Conservation (phyloP, 805 yeast species). For the Suhomyces emberorum region DNA sequence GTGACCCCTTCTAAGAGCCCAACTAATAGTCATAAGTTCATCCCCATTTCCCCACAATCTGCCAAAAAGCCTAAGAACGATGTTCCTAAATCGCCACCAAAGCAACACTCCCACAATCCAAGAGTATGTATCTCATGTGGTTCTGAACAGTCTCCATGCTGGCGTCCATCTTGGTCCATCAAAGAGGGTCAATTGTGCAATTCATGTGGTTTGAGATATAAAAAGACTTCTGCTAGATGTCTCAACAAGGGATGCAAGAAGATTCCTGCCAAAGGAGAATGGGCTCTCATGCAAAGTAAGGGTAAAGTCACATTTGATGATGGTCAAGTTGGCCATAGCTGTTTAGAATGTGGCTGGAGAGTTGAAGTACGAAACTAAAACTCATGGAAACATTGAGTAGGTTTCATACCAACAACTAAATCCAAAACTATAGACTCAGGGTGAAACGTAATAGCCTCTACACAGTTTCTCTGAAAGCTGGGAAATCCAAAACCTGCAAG, state of each 20-base stretch:
- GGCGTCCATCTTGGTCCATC: constrained; percentile 97
- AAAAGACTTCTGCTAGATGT: constrained; percentile 92
- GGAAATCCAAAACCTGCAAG: no score
- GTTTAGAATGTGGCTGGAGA: constrained; percentile 42
- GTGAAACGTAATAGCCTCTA: no score
- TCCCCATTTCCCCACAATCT: constrained; percentile 43
- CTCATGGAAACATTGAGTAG: no score
- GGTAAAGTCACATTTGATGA: constrained; percentile 47
- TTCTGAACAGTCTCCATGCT: constrained; percentile 89
- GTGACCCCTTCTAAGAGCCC: constrained; percentile 2
- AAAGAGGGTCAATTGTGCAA: constrained; percentile 94
- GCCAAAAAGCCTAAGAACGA: constrained; percentile 31
- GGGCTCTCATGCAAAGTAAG: constrained; percentile 79
- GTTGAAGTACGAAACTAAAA: constrained; percentile 34
- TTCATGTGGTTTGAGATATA: constrained; percentile 92
- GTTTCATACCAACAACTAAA: no score
- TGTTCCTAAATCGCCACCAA: constrained; percentile 32
- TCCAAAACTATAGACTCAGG: no score
- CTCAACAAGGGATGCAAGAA: constrained; percentile 69
- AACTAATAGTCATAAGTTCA: constrained; percentile 20
- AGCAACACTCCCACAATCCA: constrained; percentile 19
- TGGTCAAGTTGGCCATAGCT: constrained; percentile 37
- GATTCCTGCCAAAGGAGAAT: constrained; percentile 95
- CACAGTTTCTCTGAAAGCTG: not conserved
- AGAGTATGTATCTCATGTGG: constrained; percentile 88